A percentile compares a stretch with the other conserved stretches of the same genome.
phyloP scores from a whole-genome alignment of 2,329 filamentous ascomycete genomes.

The Arthrobotrys iridis region DNA sequence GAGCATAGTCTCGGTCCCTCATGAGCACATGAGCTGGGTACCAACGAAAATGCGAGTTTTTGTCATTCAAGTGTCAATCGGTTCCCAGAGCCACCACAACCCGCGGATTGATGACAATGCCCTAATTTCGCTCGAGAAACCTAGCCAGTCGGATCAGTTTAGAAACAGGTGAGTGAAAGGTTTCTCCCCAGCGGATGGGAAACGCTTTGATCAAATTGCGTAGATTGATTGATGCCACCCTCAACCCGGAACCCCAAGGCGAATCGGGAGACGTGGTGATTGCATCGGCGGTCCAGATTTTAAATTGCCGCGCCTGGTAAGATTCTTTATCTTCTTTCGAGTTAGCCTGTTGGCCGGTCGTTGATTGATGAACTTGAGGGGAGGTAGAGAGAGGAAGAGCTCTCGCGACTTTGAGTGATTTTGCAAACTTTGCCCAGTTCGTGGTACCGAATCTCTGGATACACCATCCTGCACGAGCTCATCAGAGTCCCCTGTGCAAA shows the following conservation, averaged over 20 bases:
- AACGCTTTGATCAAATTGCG: conserved; percentile 38
- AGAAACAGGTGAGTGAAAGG: conserved; percentile 22
- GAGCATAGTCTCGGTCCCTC: no score
- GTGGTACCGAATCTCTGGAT: conserved; percentile 19
- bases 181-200: conserved; percentile 13
- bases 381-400: conserved; percentile 11
- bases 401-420: conserved; percentile 35
- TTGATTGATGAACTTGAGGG: background rate
- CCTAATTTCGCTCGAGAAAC: conserved; percentile 31
- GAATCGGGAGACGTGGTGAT: background rate
- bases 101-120: conserved; percentile 7
- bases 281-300: conserved; percentile 1
- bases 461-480: conserved; percentile 31
- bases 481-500: conserved; percentile 25
- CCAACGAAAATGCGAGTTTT: background rate
- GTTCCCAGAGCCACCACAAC: background rate
- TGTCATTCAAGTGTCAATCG: conserved; percentile 15
- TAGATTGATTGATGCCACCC: conserved; percentile 28
- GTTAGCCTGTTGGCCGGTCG: background rate
- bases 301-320: conserved; percentile 32
- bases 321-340: conserved; percentile 12
- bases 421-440: conserved; percentile 9
- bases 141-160: conserved; percentile 31
- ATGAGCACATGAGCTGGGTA: no score
- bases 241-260: conserved; percentile 16